These are phyloP conservation scores for Helotiales sp. DNA, from an alignment of 2,329 filamentous ascomycete species.

Conservation along the genomic window DNA sequence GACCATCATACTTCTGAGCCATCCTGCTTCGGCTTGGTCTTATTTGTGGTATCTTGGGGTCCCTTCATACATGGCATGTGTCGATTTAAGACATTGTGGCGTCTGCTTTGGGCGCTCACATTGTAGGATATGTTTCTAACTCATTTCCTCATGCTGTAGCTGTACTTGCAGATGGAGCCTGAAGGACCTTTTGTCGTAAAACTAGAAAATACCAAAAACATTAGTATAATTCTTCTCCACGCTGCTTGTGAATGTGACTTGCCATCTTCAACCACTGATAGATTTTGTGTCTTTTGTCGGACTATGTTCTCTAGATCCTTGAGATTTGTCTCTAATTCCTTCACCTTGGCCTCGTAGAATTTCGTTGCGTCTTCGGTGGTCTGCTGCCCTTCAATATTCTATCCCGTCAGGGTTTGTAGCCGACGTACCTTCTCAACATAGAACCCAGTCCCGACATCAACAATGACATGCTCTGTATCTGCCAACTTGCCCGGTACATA, in stretches of 20 bases:
- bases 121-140: neutral
- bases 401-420: neutral
- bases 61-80: neutral
- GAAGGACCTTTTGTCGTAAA: slow-evolving; percentile 52
- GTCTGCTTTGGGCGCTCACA: neutral
- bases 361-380: slow-evolving; percentile 59
- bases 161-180: slow-evolving; percentile 38
- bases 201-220: slow-evolving; percentile 38
- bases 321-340: slow-evolving; percentile 63
- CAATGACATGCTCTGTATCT: slow-evolving; percentile 74
- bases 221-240: slow-evolving; percentile 13
- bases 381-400: slow-evolving; percentile 32
- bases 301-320: slow-evolving; percentile 69
- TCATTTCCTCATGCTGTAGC: slow-evolving; percentile 17
- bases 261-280: slow-evolving; percentile 89
- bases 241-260: slow-evolving; percentile 21
- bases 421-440: slow-evolving; percentile 80
- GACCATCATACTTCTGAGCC: neutral
- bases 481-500: slow-evolving; percentile 86
- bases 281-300: slow-evolving; percentile 76
- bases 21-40: neutral
- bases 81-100: neutral
- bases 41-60: neutral
- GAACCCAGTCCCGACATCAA: slow-evolving; percentile 93
- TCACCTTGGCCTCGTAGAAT: slow-evolving; percentile 69